phyloP scores from a whole-genome alignment of 805 yeast species.

The Tetrapisispora nanseiensis region DNA sequence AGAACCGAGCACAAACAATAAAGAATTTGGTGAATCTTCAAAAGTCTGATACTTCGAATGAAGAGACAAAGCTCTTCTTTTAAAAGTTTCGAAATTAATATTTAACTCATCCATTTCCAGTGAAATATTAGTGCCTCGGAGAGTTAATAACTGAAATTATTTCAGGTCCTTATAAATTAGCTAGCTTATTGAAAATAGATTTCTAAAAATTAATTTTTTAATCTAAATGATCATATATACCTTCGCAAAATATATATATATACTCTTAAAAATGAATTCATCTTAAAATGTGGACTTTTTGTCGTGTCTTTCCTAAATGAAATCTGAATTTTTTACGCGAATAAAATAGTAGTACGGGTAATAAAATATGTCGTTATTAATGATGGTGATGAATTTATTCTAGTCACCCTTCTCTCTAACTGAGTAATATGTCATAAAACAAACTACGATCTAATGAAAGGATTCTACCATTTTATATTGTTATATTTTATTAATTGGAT shows the following conservation, averaged over 20 bases:
- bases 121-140: background rate
- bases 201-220: no score
- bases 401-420: no score
- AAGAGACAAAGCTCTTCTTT: constrained; percentile 21
- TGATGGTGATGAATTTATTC: background rate
- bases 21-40: constrained; percentile 32
- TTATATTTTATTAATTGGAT: no score
- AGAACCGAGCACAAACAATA: constrained; percentile 71
- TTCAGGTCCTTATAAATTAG: no score
- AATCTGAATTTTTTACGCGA: constrained; percentile 1
- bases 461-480: no score
- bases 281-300: background rate
- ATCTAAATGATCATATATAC: no score
- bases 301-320: constrained; percentile 1
- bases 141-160: background rate
- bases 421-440: no score
- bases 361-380: background rate
- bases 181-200: no score
- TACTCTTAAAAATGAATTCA: background rate
- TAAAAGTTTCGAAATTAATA: constrained; percentile 23
- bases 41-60: constrained; percentile 21
- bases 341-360: background rate
- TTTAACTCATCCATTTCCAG: constrained; percentile 24
- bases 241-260: no score
- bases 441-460: no score